Base-by-base conservation (phyloP, 2,329 filamentous ascomycete genomes). In the Penicillium hordei region DNA sequence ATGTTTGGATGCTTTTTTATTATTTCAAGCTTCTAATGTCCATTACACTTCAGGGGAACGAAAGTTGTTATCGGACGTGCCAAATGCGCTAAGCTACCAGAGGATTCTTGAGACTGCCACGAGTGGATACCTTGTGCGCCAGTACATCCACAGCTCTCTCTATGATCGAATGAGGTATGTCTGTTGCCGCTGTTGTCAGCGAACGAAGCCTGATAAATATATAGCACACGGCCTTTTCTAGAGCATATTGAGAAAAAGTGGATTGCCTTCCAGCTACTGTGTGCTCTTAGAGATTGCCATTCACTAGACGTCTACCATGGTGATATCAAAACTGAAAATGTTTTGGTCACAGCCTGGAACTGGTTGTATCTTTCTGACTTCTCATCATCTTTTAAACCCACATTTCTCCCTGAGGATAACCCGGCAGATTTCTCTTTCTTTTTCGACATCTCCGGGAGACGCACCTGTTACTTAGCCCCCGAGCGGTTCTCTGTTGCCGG, bases 201-300 rank as follows among this genome's bases (percentile, higher is more conserved):
- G 12, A 23, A 7, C 9, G 21, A 42, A 25, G 34, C n/a, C 71
- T 77, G 58, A 77, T 63, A 13, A 33, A n/a, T 10, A 49, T 17
- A 50, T 58, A 96, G 94, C 76, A 99, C 94, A 9, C 87, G 95
- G 8, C 95, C 94, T 0, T 99, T 99, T 67, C 81, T 97, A 10
- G 95, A 99, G 75, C 91, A 96, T 64, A 94, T 99, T 64, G 94
- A 99, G 76, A 97, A 97, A 82, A 97, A 96, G 79, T 99, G 94
- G 94, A 84, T 99, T 50, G 90, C 93, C 0, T 99, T 96, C 68
- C 94, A 99, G 78, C 83, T 99, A 3, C 83, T 99, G 12, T 97
- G 92, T 74, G 93, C 91, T 3, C 80, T 99, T 58, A 87, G 93
- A 56, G 95, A 99, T 75, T 97, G 91, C 68, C 94, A 99, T 74